Evolutionary conservation across 768 basidiomycete genomes (phyloP).

Genomic region (Macrocybe gigantea): DNA sequence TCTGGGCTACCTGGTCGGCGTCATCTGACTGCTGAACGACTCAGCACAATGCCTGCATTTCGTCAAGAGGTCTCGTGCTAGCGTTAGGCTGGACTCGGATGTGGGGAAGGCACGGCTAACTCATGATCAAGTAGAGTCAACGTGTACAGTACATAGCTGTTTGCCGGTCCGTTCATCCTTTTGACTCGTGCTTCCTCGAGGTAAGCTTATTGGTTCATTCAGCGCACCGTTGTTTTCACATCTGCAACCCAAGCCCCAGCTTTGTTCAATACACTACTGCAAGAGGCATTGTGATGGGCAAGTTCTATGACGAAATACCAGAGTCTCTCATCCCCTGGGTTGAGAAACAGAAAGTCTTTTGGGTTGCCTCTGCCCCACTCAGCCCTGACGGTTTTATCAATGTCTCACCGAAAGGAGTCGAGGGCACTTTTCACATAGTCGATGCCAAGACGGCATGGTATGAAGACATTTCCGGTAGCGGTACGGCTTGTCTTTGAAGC

Average conservation of each 20-base stretch:
- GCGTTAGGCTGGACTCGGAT: no score
- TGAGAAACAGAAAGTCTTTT: conserved; percentile 58
- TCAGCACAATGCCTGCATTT: no score
- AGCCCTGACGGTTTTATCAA: conserved; percentile 54
- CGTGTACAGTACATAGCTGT: no score
- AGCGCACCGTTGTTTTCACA: no score
- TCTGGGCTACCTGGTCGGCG: no score
- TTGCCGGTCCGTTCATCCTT: no score
- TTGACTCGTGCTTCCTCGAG: no score
- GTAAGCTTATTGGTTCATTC: no score
- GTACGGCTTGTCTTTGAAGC: conserved; percentile 26
- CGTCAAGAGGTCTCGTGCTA: no score
- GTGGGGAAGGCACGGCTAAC: no score
- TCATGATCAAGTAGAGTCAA: no score
- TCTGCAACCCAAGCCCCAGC: neutral
- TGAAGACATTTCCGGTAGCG: conserved; percentile 67
- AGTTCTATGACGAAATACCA: conserved; percentile 53
- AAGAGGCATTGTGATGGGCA: conserved; percentile 36
- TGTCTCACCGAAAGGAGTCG: conserved; percentile 59
- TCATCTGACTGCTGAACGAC: no score
- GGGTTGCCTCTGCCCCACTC: conserved; percentile 66
- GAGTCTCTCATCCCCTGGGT: conserved; percentile 51
- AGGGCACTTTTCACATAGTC: conserved; percentile 56
- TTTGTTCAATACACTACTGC: neutral
- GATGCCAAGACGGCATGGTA: conserved; percentile 59